phyloP scores from a whole-genome alignment of 805 yeast genomes.

The Kazachstania psychrophila region DNA sequence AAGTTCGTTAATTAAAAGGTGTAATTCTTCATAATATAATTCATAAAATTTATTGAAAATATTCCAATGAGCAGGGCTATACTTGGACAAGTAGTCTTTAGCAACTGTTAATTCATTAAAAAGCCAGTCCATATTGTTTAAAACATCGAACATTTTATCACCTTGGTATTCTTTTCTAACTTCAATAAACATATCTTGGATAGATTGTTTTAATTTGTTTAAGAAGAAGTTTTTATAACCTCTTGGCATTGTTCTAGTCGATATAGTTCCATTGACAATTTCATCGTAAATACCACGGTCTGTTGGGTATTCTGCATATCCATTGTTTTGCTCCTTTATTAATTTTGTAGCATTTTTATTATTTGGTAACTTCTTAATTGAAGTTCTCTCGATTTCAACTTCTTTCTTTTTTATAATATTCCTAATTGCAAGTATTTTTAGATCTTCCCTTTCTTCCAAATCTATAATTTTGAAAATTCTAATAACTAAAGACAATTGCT shows the following conservation, averaged over 20 bases:
- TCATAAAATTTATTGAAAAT: conserved; percentile 51
- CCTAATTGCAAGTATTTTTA: conserved; percentile 37
- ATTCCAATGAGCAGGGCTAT: conserved; percentile 71
- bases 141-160: conserved; percentile 43
- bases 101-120: conserved; percentile 70
- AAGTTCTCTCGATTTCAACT: conserved; percentile 21
- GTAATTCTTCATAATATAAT: conserved; percentile 59
- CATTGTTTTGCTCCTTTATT: conserved; percentile 6
- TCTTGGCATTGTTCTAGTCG: conserved; percentile 41
- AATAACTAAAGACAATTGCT: conserved; percentile 57
- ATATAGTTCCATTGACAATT: conserved; percentile 34
- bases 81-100: conserved; percentile 43
- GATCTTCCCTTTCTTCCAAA: conserved; percentile 70
- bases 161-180: conserved; percentile 43
- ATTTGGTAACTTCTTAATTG: conserved; percentile 23
- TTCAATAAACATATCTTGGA: conserved; percentile 57
- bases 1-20: conserved; percentile 52
- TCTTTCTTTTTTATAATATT: conserved; percentile 27
- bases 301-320: conserved; percentile 22
- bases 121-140: conserved; percentile 72
- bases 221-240: conserved; percentile 55
- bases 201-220: conserved; percentile 46
- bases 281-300: conserved; percentile 30
- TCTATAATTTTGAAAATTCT: conserved; percentile 72
- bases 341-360: conserved; percentile 9